Conservation (phyloP, 1,139 yeast species). For the Suhomyces taliae region DNA sequence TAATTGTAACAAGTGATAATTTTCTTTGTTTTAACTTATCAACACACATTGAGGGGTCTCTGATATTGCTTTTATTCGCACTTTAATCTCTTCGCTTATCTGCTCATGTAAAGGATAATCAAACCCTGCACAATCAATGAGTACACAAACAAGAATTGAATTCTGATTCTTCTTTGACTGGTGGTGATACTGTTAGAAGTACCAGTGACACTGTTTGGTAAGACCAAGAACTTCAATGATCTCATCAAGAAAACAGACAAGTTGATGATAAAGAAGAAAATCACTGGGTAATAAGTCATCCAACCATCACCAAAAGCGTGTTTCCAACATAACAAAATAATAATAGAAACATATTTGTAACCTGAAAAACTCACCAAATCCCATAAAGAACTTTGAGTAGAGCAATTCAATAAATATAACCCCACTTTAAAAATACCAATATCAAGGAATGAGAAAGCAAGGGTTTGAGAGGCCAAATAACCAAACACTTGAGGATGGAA, state of each 20-base stretch:
- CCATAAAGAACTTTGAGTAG: conserved; percentile 58
- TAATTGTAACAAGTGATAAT: too few species aligned
- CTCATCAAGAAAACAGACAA: conserved; percentile 78
- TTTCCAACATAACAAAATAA: conserved; percentile 53
- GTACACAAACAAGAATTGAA: conserved; percentile 83
- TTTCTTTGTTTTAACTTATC: too few species aligned
- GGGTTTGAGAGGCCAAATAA: conserved; percentile 82
- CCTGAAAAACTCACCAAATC: conserved; percentile 91
- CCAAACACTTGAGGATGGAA: conserved; percentile 95
- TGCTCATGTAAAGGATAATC: conserved; percentile 30
- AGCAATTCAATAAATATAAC: conserved; percentile 50
- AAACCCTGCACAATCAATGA: conserved; percentile 72
- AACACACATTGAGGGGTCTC: neutral
- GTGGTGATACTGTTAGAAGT: conserved; percentile 58
- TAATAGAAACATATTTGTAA: conserved; percentile 85
- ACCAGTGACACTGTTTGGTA: conserved; percentile 46
- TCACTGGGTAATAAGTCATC: conserved; percentile 40
- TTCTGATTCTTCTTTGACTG: conserved; percentile 76
- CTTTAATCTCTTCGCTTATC: conserved; percentile 13
- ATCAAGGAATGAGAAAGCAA: conserved; percentile 81
- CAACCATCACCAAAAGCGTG: conserved; percentile 36
- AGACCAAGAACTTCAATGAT: conserved; percentile 74
- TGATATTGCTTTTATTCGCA: neutral
- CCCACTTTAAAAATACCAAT: conserved; percentile 46
- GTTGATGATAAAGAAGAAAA: conserved; percentile 45